These are phyloP conservation scores for Blastocystis sp. DNA, from an alignment of 352 stramenopile species.

Conservation along the genomic window DNA sequence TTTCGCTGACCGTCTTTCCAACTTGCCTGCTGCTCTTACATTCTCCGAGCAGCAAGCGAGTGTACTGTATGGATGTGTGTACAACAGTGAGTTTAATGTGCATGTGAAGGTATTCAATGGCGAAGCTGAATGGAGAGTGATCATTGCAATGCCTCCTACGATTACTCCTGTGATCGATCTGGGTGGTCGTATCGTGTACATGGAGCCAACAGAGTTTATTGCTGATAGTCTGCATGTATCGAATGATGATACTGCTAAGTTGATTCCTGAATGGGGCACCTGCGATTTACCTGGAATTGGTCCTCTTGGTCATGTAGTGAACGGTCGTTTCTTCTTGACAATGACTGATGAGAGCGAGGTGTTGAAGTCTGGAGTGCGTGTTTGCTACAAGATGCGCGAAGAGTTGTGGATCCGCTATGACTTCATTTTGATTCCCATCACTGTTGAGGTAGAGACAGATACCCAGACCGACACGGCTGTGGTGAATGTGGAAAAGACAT, in stretches of 20 bases:
- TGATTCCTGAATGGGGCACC: conserved; percentile 21
- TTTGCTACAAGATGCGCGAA: conserved; percentile 9
- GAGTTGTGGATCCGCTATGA: conserved; percentile 29
- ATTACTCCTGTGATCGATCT: not conserved
- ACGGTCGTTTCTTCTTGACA: not conserved
- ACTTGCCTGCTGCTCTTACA: not conserved
- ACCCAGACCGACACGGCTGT: not conserved
- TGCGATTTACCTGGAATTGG: not conserved
- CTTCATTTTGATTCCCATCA: not conserved
- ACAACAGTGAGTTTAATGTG: not conserved
- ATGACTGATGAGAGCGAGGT: not conserved
- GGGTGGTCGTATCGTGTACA: conserved; percentile 35
- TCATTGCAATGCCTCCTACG: not conserved
- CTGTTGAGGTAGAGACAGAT: not conserved
- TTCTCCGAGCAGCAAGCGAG: not conserved
- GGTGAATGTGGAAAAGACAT: not conserved
- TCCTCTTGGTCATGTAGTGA: not conserved
- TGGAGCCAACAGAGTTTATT: not conserved
- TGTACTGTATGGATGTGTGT: not conserved
- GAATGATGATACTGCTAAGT: not conserved
- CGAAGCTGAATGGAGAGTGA: not conserved
- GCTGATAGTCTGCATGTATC: not conserved
- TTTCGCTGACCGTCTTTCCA: not conserved
- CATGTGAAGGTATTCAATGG: conserved; percentile 4
- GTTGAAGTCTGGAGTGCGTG: not conserved